phyloP scores from a whole-genome alignment of 306 rosid species.

The Luffa aegyptiaca region DNA sequence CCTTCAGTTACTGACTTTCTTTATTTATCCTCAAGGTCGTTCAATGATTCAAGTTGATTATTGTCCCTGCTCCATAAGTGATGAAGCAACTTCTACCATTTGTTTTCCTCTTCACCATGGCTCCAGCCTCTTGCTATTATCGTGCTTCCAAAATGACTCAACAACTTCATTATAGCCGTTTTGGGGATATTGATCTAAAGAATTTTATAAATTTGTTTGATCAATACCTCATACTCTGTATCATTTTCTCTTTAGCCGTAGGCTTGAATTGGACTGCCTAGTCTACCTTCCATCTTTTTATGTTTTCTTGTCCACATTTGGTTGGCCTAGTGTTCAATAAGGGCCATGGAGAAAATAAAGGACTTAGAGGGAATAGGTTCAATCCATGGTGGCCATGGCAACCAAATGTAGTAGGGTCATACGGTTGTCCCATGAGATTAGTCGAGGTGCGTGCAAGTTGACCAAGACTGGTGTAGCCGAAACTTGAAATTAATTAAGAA shows the following conservation, averaged over 20 bases:
- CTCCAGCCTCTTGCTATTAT: background rate
- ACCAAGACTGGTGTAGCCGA: no score
- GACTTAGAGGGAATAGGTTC: no score
- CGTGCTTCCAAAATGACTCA: background rate
- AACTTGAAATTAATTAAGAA: no score
- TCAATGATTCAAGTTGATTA: background rate
- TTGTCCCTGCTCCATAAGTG: background rate
- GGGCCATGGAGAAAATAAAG: no score
- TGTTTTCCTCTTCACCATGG: background rate
- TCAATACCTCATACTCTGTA: background rate
- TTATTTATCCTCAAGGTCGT: background rate
- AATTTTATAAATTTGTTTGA: background rate
- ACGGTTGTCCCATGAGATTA: no score
- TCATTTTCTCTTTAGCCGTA: background rate
- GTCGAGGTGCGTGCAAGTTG: no score
- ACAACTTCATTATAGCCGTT: background rate
- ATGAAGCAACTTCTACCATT: background rate
- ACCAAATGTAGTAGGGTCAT: no score
- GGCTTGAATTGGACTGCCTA: background rate
- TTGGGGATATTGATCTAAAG: background rate
- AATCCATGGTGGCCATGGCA: no score
- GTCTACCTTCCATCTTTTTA: background rate
- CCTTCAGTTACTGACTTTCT: background rate
- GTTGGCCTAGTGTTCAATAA: no score
- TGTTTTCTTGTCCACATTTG: background rate